Evolutionary conservation across 352 stramenopile species (phyloP).

Genomic region (Globisporangium abappressorium): DNA sequence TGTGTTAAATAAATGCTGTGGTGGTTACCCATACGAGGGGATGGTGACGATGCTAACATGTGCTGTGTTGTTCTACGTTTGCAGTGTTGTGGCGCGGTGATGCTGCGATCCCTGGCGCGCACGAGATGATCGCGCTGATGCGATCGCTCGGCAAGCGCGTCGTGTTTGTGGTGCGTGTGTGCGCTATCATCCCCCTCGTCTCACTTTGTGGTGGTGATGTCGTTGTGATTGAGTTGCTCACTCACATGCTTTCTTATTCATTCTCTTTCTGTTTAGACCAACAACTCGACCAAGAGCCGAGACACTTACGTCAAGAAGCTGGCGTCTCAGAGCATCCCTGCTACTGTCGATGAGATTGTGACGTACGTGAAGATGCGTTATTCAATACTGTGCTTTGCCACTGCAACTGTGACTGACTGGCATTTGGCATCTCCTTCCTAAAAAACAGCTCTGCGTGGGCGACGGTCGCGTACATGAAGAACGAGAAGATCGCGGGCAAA

Average conservation of each 20-base stretch:
- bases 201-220: neutral
- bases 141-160: constrained; percentile 77
- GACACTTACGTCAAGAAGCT: constrained; percentile 84
- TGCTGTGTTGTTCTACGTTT: neutral
- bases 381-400: neutral
- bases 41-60: neutral
- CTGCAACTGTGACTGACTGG: neutral
- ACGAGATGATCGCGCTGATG: constrained; percentile 58
- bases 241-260: neutral
- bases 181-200: neutral
- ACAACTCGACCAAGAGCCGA: constrained; percentile 84
- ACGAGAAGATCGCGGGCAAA: constrained; percentile 70
- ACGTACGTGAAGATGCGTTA: constrained; percentile 37
- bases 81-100: constrained; percentile 70
- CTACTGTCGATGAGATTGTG: constrained; percentile 71
- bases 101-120: constrained; percentile 59
- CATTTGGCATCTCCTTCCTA: neutral
- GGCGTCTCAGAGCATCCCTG: constrained; percentile 73
- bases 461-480: constrained; percentile 79
- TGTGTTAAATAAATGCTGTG: neutral
- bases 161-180: constrained; percentile 65
- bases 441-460: constrained; percentile 68
- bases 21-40: neutral
- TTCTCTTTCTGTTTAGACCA: constrained; percentile 43
- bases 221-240: neutral